Conservation (phyloP, 164 flowering plant species). For the Vitis labrusca region DNA sequence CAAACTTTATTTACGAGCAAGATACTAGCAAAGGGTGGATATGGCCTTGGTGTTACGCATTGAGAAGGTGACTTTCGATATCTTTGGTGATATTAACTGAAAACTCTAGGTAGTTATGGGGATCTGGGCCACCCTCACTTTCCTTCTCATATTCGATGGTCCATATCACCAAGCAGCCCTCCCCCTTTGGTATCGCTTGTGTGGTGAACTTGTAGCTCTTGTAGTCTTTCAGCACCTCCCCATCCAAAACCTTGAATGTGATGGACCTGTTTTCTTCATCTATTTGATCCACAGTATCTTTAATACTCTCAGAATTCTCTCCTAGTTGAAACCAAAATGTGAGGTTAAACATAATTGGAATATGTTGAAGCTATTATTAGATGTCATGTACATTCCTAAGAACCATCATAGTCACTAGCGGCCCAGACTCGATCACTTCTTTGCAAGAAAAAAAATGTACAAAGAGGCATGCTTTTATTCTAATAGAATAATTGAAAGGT, state of each 20-base stretch:
- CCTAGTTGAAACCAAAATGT: constrained; percentile 4
- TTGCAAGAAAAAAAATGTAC: too few species aligned
- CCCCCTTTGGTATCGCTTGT: constrained; percentile 15
- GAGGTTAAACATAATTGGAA: too few species aligned
- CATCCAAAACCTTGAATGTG: constrained; percentile 24
- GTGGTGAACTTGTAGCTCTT: constrained; percentile 14
- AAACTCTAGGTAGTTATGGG: constrained; percentile 19
- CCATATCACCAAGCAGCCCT: constrained; percentile 41
- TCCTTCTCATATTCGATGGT: constrained; percentile 40
- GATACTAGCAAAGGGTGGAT: too few species aligned
- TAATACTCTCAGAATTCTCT: constrained; percentile 14
- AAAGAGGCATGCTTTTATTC: too few species aligned
- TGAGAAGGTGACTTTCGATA: constrained; percentile 32
- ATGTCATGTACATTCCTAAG: too few species aligned
- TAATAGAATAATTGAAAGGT: too few species aligned
- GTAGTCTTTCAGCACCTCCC: constrained; percentile 22
- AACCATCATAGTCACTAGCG: too few species aligned
- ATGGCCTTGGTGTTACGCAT: background rate
- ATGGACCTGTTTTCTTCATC: constrained; percentile 27
- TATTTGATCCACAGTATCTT: constrained; percentile 17
- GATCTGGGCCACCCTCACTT: constrained; percentile 22
- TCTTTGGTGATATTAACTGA: constrained; percentile 24
- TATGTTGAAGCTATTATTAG: background rate
- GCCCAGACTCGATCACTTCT: too few species aligned
- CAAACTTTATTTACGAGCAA: too few species aligned